Evolutionary conservation across 148 eudicot genomes (phyloP), one percentile per base, ranked within the genome.

Genomic region (Rhododendron henanense): DNA sequence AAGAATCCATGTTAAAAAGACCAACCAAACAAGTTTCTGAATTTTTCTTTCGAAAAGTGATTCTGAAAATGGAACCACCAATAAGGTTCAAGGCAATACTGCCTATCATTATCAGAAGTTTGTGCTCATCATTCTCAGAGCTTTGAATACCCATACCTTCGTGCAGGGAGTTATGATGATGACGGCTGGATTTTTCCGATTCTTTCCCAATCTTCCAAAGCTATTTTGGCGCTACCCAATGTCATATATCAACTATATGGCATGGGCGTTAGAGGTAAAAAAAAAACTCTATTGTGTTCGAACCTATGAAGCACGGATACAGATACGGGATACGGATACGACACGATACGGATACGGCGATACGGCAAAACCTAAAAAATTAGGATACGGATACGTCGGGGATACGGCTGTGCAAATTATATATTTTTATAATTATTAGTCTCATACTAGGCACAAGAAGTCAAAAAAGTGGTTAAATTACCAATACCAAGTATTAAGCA

Each of bases 91-190:
- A 25, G 28, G 28, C 28, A 25, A 67, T 67, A 10, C 15, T 67
- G 74, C 74, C 13, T 18, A 0, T 25, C 16, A 2, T 67, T 67
- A 25, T 25, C 6, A 7, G 55, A 33, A 45, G 47, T 15, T 28
- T 51, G 28, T n/a, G 74, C 74, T 14, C 76, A 31, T 31, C 39
- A 71, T 31, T 31, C 76, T 71, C 39, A 71, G 76, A 71, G 39
- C 39, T 31, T 71, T 31, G 41, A 71, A 71, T 14, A 71, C 37
- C 39, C 39, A 65, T 31, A 71, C 39, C 76, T 28, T 31, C 45
- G 11, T 91, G 85, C 94, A 96, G 97, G 99, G 99, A 65, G 92
- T 95, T 78, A 91, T 94, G 92, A 93, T 95, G 99, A 92, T 95
- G 95, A 93, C 99, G 10, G 93, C 99, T 0, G 98, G 99, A 15